These are phyloP conservation scores for Nephelium lappaceum DNA, from an alignment of 345 rosid genomes.

Conservation along the genomic window DNA sequence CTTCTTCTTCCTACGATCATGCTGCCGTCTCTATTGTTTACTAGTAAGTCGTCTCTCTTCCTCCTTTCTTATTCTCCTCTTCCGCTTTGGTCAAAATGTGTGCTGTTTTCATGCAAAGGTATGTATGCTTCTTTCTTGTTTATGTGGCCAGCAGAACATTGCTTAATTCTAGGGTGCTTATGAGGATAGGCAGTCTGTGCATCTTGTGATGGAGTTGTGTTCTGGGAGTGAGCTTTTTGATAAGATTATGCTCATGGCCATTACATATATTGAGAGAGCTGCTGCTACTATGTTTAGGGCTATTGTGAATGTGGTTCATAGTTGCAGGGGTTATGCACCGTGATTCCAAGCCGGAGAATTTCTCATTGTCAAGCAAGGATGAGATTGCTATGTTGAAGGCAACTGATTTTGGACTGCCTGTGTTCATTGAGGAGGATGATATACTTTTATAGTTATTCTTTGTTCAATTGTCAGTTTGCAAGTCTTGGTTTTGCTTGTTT, in stretches of 20 bases:
- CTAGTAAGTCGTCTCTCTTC: no score
- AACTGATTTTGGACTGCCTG: conserved; percentile 84
- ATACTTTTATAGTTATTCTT: neutral
- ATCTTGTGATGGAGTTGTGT: conserved; percentile 89
- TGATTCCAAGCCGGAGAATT: conserved; percentile 92
- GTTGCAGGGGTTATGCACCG: conserved; percentile 88
- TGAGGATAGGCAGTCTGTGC: conserved; percentile 80
- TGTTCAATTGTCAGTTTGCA: no score
- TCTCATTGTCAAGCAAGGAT: conserved; percentile 67
- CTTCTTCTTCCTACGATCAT: no score
- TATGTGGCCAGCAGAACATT: conserved; percentile 80
- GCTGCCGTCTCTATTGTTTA: no score
- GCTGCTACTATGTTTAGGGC: conserved; percentile 64
- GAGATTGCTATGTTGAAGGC: conserved; percentile 73
- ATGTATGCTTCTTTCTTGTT: no score
- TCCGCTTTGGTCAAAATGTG: no score
- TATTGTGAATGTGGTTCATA: conserved; percentile 74
- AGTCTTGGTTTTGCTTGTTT: neutral
- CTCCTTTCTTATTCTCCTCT: no score
- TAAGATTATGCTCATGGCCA: conserved; percentile 69
- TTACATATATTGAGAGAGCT: conserved; percentile 76
- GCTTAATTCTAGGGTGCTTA: conserved; percentile 77
- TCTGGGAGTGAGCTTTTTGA: conserved; percentile 96
- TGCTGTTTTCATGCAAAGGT: no score
- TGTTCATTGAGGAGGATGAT: conserved; percentile 80